Evolutionary conservation across 139 green algal genomes (phyloP), one percentile per base, ranked within the genome.

Genomic region (Chlorella sorokiniana): DNA sequence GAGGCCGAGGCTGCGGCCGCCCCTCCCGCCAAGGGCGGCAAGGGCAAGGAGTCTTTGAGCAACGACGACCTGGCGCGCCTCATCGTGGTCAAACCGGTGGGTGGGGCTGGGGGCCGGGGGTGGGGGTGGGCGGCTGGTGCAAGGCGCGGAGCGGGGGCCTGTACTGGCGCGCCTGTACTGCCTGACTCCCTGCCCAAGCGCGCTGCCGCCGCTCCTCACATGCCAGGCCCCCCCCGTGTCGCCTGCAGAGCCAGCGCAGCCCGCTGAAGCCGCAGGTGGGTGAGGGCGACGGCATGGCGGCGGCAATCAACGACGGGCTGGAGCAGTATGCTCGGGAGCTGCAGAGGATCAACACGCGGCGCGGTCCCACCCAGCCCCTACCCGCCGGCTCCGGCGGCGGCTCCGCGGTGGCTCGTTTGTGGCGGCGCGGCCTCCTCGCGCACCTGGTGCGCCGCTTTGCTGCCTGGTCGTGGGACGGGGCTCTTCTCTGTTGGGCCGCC

Each of bases 231-330:
- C 70, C 44, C 70, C 70, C 45, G 69, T 44, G 16, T 16, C 37
- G 16, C 10, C 37, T 48, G 75, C 61, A 82, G 77, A 75, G 61
- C 61, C 29, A 48, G 29, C 27, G 48, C 10, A 77, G 65, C 65
- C 78, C 78, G 4, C 45, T 62, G 38, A 83, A 83, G 78, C 62
- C 65, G 48, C 56, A 42, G 38, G 18, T 63, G 51, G 76, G n/a
- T 25, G 69, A 79, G 23, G 81, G 54, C n/a, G 82, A 86, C 31
- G 91, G 93, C 52, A 72, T 89, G 82, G 83, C 85, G 0, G 71
- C 54, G 31, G 89, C 95, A 23, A 97, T 98, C 83, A 92, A 95
- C 51, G 94, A 98, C 69, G 94, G 94, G 1, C 91, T 98, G 69
- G 89, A 91, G 45, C 83, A 92, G 31, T 98, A 98, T 76, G 91